Evolutionary conservation across 2,329 filamentous ascomycete genomes (phyloP).

Genomic region (Sporothrix pallida): DNA sequence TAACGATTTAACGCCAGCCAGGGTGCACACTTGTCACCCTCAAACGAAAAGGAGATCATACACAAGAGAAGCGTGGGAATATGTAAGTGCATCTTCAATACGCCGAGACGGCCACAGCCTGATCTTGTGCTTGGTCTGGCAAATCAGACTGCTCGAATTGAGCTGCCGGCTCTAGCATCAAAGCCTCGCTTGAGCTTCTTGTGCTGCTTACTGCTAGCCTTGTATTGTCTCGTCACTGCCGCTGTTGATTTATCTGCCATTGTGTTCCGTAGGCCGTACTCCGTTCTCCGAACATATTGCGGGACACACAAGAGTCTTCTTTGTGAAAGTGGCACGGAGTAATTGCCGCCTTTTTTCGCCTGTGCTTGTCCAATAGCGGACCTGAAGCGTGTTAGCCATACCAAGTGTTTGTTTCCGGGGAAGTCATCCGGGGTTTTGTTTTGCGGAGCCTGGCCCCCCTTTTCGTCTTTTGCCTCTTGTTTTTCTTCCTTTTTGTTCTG

Average conservation of each 20-base stretch:
- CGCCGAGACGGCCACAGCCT: background rate
- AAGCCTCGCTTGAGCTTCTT: background rate
- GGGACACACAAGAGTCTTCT: background rate
- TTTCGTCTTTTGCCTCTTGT: background rate
- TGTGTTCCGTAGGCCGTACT: background rate
- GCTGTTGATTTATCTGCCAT: background rate
- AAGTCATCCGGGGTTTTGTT: conserved; percentile 29
- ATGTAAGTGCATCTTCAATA: too few relatives aligned
- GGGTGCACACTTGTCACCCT: background rate
- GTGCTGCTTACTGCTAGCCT: background rate
- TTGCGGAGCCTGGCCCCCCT: conserved; percentile 7
- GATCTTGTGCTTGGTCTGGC: background rate
- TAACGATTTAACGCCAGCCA: background rate
- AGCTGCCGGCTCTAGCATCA: background rate
- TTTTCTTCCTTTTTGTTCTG: background rate
- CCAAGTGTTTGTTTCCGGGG: conserved; percentile 41
- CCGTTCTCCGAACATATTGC: background rate
- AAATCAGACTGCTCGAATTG: too few relatives aligned
- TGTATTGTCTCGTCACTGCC: background rate
- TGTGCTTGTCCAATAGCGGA: background rate
- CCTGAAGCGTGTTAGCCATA: conserved; percentile 39
- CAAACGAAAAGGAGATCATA: background rate
- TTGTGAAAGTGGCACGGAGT: conserved; percentile 6
- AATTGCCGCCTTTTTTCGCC: conserved; percentile 16
- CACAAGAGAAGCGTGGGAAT: background rate